phyloP scores from a whole-genome alignment of 306 rosid species.

The Macrotyloma uniflorum region DNA sequence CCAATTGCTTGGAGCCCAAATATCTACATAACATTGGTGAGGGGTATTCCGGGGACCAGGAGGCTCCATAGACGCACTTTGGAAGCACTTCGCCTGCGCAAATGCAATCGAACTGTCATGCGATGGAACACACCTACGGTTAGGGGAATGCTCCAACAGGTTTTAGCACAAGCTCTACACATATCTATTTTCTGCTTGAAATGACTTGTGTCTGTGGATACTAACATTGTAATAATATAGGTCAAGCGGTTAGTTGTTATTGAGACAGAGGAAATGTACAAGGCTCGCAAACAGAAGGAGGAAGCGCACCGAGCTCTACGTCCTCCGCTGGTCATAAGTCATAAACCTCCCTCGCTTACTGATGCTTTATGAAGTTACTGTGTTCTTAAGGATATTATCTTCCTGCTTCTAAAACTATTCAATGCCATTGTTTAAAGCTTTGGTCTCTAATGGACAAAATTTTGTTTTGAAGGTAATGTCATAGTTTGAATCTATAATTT shows the following conservation, averaged over 20 bases:
- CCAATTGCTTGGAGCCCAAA: slow-evolving; percentile 88
- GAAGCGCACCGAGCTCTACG: slow-evolving; percentile 66
- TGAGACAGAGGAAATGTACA: slow-evolving; percentile 90
- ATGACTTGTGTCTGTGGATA: not conserved
- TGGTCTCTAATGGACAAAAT: slow-evolving; percentile 23
- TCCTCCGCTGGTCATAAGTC: slow-evolving; percentile 71
- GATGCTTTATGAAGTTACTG: slow-evolving; percentile 46
- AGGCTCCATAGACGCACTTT: slow-evolving; percentile 82
- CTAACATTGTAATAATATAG: slow-evolving; percentile 48
- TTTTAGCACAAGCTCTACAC: slow-evolving; percentile 26
- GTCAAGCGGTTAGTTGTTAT: slow-evolving; percentile 85
- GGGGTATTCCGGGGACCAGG: slow-evolving; percentile 97
- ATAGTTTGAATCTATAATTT: slow-evolving; percentile 31
- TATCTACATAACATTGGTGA: slow-evolving; percentile 82
- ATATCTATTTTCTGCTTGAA: slow-evolving; percentile 15
- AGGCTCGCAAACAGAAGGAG: slow-evolving; percentile 76
- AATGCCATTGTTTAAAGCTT: slow-evolving; percentile 1
- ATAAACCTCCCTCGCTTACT: slow-evolving; percentile 58
- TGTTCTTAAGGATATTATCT: slow-evolving; percentile 31
- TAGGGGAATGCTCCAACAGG: slow-evolving; percentile 96
- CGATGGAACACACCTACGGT: slow-evolving; percentile 92
- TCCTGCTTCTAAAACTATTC: slow-evolving; percentile 32
- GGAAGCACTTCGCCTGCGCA: slow-evolving; percentile 83
- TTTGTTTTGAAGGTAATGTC: slow-evolving; percentile 32
- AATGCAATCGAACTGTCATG: slow-evolving; percentile 94